Percentiles rank a stretch among this genome's conserved stretches.
phyloP scores from a whole-genome alignment of 352 stramenopile species.

The Globisporangium cederbergense region DNA sequence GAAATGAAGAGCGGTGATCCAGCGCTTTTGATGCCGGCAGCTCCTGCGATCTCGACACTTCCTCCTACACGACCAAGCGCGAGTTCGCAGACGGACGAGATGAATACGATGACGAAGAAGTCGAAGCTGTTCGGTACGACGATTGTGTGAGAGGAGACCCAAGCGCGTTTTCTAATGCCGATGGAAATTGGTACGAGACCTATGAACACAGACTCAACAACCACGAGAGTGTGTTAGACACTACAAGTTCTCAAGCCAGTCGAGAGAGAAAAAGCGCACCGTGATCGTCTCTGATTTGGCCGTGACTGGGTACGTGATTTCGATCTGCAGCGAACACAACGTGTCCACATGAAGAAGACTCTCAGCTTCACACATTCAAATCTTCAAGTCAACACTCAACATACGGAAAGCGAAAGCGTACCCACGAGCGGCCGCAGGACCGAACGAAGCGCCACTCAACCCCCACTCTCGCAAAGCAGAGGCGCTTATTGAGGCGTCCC shows the following conservation, averaged over 20 bases:
- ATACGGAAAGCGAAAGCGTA: constrained; percentile 11
- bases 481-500: constrained; percentile 53
- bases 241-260: background rate
- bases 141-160: background rate
- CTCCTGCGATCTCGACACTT: background rate
- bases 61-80: constrained; percentile 3
- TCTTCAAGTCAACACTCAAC: too few species aligned
- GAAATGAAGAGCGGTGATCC: too few species aligned
- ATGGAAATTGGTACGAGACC: constrained; percentile 7
- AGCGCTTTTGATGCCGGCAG: too few species aligned
- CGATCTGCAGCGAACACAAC: constrained; percentile 28
- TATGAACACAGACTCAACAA: background rate
- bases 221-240: background rate
- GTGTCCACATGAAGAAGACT: background rate
- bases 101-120: background rate
- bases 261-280: background rate
- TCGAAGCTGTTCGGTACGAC: background rate
- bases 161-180: constrained; percentile 5
- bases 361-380: background rate
- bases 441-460: constrained; percentile 63
- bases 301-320: constrained; percentile 54
- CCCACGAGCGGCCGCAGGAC: constrained; percentile 58
- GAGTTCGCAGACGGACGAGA: constrained; percentile 12
- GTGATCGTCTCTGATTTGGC: constrained; percentile 16
- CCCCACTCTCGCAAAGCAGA: constrained; percentile 50